Evolutionary conservation across 2,329 filamentous ascomycete species (phyloP), one percentile per base, ranked within the genome.

Genomic region (Beauveria sp.): DNA sequence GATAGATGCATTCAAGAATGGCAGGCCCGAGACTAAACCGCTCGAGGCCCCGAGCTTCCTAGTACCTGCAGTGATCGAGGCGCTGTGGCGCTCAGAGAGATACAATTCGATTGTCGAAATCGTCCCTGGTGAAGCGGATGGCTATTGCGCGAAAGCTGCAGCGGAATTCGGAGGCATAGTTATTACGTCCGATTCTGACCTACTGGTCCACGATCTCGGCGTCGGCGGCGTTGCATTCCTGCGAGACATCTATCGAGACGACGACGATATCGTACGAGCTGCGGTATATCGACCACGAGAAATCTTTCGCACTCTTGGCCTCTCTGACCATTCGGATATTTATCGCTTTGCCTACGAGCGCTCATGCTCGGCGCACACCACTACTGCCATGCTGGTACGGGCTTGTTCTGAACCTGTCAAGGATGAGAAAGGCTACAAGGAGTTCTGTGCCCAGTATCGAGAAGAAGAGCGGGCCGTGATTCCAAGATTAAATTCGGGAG

Each of bases 131-230:
- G 93, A 98, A 74, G 93, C 93, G 1, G 93, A 98, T 70, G 75
- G 80, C 26, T 95, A 85, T 74, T 96, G 92, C 71, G 91, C 91
- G 3, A 75, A 80, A 16, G 79, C 86, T 59, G 80, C 90, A 7
- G 79, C 78, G n/a, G 65, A 76, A 2, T 70, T 78, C 34, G 78
- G 80, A 2, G 84, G 83, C 0, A 76, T 79, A 1, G 81, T 91
- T 16, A 74, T 97, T 7, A 96, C 91, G 0, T 87, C 86, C n/a
- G 93, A 98, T 69, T 96, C 92, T 0, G 93, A 98, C 69, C 79
- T 97, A 9, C 77, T 96, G 0, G 80, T 93, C 0, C 87, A 93
- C 70, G 82, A 91, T 62, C 79, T 93, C 9, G 88, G 87, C 0
- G 65, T 80, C 1, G 88, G 88, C 0, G 77, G 79, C 1, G 85